Base-by-base conservation (phyloP, 2,329 filamentous ascomycete genomes). In the Xylaria sp. region DNA sequence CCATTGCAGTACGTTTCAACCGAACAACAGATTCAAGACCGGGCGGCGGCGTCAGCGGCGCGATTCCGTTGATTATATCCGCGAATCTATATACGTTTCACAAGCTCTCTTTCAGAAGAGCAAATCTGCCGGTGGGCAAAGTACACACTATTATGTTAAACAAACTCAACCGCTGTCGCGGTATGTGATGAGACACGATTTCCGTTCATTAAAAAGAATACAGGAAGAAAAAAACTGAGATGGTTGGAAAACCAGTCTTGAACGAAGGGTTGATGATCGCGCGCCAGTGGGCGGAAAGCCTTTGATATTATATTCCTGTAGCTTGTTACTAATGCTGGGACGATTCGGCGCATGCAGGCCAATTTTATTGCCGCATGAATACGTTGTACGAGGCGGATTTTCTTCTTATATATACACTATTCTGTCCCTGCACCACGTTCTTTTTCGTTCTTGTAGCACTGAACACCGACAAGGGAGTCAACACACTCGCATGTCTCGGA, bases 21-120 rank as follows among this genome's bases (percentile, higher is more conserved):
- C 61, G 93, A 96, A 82, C 88, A 88, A 79, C 86, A 91, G 80
- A 94, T 96, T 75, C 89, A 92, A 77, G 89, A 93, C 72, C 86
- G 92, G 57, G 83, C 82, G 65, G 78, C 79, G 66, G 80, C 80
- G 1, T 83, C 85, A 9, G 77, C 80, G 28, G 78, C 78, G 25
- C 81, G 82, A 41, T 84, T 84, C 73, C 81, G 81, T 65, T 80
- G 69, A 80, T 64, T 49, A 56, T 46, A 69, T 49, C 56, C 63
- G 67, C 69, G 68, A 67, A 71, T 48, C 67, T 70, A 69, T 71
- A 51, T 66, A 76, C 75, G 75, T 75, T 70, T 41, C 39, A 48
- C 49, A 18, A 25, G 12, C 25, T 43, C 62, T 57, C 20, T 59
- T 18, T n/a, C 13, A n/a, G 46, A 57, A 54, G 59, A 72, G 69